A percentile compares a stretch with the other conserved stretches of the same genome.
Conservation (phyloP, 108 stramenopile genomes). For the Mayamaea pseudoterrestris region DNA sequence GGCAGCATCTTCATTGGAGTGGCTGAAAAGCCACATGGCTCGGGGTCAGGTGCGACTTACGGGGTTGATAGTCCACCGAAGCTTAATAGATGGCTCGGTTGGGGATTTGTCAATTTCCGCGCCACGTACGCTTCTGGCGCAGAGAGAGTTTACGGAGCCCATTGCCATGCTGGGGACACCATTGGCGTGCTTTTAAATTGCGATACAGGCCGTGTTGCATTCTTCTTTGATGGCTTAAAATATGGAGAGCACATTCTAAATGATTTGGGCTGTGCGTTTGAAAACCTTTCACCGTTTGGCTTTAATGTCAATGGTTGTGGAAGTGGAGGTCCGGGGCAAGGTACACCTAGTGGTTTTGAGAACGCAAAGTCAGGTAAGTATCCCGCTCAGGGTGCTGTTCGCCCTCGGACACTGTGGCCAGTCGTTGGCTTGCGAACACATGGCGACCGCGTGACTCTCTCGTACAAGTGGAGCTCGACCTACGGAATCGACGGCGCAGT, state of each 20-base stretch:
- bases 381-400: slow-evolving; percentile 60
- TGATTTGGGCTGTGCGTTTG: slow-evolving; percentile 94
- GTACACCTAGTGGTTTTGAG: slow-evolving; percentile 71
- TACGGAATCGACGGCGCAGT: slow-evolving; percentile 55
- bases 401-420: slow-evolving; percentile 79
- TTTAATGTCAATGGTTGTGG: slow-evolving; percentile 83
- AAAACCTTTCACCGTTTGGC: slow-evolving; percentile 76
- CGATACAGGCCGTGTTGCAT: slow-evolving; percentile 83
- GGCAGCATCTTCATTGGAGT: slow-evolving; percentile 91
- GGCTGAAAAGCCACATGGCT: slow-evolving; percentile 65
- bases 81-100: slow-evolving; percentile 73
- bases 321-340: slow-evolving; percentile 70
- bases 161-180: slow-evolving; percentile 84
- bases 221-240: slow-evolving; percentile 91
- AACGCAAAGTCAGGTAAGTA: slow-evolving; percentile 47
- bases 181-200: slow-evolving; percentile 92
- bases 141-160: slow-evolving; percentile 84
- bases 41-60: slow-evolving; percentile 32
- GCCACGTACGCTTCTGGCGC: slow-evolving; percentile 83
- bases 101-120: slow-evolving; percentile 91
- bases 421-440: slow-evolving; percentile 86
- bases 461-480: slow-evolving; percentile 70
- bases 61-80: slow-evolving; percentile 39
- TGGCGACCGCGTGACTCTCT: slow-evolving; percentile 86
- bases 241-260: slow-evolving; percentile 92